A percentile compares a stretch with the other conserved stretches of the same genome.
Evolutionary conservation across 108 stramenopile species (phyloP).

Genomic region (Cyclotella baltica): DNA sequence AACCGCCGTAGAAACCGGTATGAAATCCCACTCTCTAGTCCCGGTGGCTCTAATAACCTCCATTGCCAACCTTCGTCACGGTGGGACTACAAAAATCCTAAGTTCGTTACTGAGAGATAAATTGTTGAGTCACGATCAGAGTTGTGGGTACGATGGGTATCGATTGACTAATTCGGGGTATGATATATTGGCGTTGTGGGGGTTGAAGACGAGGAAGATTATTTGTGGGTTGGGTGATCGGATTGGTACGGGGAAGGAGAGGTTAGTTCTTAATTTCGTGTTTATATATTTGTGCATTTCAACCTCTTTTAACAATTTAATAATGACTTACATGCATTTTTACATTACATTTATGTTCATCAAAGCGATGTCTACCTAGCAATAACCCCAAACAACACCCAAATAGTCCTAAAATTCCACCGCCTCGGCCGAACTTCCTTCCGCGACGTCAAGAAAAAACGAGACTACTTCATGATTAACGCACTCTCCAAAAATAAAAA

Average conservation of each 20-base stretch:
- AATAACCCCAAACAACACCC: slow-evolving; percentile 74
- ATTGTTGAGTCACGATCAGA: slow-evolving; percentile 91
- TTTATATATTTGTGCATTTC: slow-evolving; percentile 34
- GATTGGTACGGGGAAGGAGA: slow-evolving; percentile 99
- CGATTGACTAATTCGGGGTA: slow-evolving; percentile 96
- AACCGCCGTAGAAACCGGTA: slow-evolving; percentile 97
- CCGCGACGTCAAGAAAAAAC: slow-evolving; percentile 96
- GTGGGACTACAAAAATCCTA: slow-evolving; percentile 93
- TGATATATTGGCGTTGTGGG: slow-evolving; percentile 95
- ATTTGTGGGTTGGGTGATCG: slow-evolving; percentile 92
- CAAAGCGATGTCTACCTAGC: slow-evolving; percentile 80
- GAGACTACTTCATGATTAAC: slow-evolving; percentile 94
- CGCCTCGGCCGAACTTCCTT: slow-evolving; percentile 97
- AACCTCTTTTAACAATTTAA: neutral
- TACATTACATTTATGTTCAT: neutral
- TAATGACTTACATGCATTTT: neutral
- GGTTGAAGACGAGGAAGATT: slow-evolving; percentile 80
- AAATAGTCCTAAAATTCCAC: slow-evolving; percentile 97
- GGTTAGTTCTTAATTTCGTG: slow-evolving; percentile 33
- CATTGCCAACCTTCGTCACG: slow-evolving; percentile 94
- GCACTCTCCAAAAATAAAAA: slow-evolving; percentile 58
- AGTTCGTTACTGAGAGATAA: slow-evolving; percentile 92
- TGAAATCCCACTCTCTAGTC: slow-evolving; percentile 94
- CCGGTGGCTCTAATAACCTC: slow-evolving; percentile 89
- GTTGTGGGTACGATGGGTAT: slow-evolving; percentile 96